phyloP scores from a whole-genome alignment of 2,329 filamentous ascomycete genomes.

The Monosporascus cannonballus region DNA sequence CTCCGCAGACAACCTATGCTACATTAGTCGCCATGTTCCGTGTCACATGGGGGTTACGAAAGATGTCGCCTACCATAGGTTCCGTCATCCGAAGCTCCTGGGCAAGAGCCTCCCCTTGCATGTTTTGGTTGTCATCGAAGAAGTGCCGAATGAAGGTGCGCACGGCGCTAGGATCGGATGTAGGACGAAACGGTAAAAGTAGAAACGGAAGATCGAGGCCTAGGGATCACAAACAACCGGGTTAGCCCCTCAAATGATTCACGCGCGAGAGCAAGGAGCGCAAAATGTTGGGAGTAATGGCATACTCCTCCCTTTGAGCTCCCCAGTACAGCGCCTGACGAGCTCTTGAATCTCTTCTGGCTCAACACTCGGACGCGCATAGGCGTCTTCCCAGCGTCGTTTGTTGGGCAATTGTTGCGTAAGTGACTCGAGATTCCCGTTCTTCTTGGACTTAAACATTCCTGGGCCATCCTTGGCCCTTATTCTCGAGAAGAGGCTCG shows the following conservation, averaged over 20 bases:
- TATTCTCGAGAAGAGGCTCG: conserved; percentile 56
- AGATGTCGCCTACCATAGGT: conserved; percentile 65
- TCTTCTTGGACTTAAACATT: conserved; percentile 60
- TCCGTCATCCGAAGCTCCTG: conserved; percentile 91
- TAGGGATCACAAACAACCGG: conserved; percentile 29
- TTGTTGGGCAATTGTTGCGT: conserved; percentile 54
- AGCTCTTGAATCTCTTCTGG: conserved; percentile 90
- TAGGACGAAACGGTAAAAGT: conserved; percentile 87
- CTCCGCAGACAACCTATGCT: conserved; percentile 77
- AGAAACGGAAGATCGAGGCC: conserved; percentile 88
- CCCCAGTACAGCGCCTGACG: conserved; percentile 75
- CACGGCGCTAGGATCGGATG: conserved; percentile 84
- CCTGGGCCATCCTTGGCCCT: conserved; percentile 67
- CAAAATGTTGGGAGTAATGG: conserved; percentile 11
- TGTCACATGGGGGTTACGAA: conserved; percentile 2
- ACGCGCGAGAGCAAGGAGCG: neutral
- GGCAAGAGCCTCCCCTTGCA: conserved; percentile 63
- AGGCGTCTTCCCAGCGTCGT: conserved; percentile 83
- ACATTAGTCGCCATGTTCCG: conserved; percentile 18
- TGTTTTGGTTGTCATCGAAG: conserved; percentile 64
- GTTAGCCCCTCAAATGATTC: conserved; percentile 3
- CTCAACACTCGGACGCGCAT: conserved; percentile 73
- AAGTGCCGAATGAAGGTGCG: conserved; percentile 90
- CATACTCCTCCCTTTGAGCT: conserved; percentile 92
- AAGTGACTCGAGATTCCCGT: conserved; percentile 43